Conservation (phyloP, 352 stramenopile genomes). For the Globisporangium alternatum region DNA sequence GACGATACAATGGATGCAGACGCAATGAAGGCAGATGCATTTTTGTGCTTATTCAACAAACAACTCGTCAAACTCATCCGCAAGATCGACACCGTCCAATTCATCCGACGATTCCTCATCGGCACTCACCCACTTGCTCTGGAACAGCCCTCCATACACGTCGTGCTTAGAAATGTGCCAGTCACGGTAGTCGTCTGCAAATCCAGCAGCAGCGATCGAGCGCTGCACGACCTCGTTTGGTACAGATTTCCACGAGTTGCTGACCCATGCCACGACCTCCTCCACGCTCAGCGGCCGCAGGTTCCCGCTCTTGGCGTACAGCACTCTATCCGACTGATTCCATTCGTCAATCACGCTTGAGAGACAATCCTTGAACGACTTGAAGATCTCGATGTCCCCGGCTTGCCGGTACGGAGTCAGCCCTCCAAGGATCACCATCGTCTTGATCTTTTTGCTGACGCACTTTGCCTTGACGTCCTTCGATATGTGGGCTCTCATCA, state of each 20-base stretch:
- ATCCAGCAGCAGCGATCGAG: slow-evolving; percentile 9
- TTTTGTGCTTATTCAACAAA: slow-evolving; percentile 5
- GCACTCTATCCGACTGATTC: background rate
- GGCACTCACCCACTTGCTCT: background rate
- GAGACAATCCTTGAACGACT: slow-evolving; percentile 10
- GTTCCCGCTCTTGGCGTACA: slow-evolving; percentile 6
- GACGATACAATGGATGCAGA: no score
- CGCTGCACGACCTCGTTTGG: slow-evolving; percentile 15
- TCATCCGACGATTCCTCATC: slow-evolving; percentile 3
- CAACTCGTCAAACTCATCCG: slow-evolving; percentile 5
- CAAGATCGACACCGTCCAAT: background rate
- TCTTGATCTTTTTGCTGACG: background rate
- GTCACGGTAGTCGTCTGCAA: slow-evolving; percentile 8
- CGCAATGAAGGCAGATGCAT: no score
- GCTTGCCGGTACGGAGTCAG: slow-evolving; percentile 9
- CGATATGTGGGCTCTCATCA: background rate
- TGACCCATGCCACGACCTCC: slow-evolving; percentile 12
- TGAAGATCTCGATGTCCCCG: slow-evolving; percentile 6
- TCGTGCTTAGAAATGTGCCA: slow-evolving; percentile 23
- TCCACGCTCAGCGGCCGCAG: slow-evolving; percentile 6
- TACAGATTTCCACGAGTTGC: slow-evolving; percentile 11
- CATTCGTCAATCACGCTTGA: slow-evolving; percentile 3
- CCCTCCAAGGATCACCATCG: slow-evolving; percentile 3
- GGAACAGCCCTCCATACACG: slow-evolving; percentile 11
- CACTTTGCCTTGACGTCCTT: slow-evolving; percentile 5